Percentiles rank a stretch among this genome's conserved stretches.
phyloP scores from a whole-genome alignment of 495 filamentous ascomycete genomes.

The Penicillium crystallinum region DNA sequence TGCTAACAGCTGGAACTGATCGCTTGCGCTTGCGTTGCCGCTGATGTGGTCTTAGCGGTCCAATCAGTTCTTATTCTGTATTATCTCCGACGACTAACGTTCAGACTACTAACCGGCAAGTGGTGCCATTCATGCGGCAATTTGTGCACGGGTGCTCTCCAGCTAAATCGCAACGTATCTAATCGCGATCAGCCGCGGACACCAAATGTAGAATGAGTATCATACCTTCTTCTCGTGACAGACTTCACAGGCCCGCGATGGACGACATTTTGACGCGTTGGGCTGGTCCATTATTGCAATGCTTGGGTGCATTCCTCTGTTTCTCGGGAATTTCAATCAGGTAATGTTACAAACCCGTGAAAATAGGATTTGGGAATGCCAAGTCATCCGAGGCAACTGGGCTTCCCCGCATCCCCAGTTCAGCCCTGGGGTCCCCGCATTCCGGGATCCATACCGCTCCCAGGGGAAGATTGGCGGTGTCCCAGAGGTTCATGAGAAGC shows the following conservation, averaged over 20 bases:
- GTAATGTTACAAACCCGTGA: no score
- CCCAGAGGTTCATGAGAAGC: no score
- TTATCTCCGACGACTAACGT: background rate
- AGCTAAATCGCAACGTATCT: background rate
- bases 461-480: no score
- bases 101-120: background rate
- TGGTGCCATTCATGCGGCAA: background rate
- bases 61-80: background rate
- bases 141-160: background rate
- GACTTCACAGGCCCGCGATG: background rate
- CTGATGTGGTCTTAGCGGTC: background rate
- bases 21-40: background rate
- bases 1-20: background rate
- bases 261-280: background rate
- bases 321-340: no score
- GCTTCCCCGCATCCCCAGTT: no score
- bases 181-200: background rate
- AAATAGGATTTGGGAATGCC: no score
- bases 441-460: no score
- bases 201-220: background rate
- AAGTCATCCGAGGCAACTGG: no score
- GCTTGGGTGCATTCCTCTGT: background rate
- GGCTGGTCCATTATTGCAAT: background rate
- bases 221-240: background rate
- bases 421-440: no score